Base-by-base conservation (phyloP, 305 asterid genomes). In the Fraxinus platypoda region DNA sequence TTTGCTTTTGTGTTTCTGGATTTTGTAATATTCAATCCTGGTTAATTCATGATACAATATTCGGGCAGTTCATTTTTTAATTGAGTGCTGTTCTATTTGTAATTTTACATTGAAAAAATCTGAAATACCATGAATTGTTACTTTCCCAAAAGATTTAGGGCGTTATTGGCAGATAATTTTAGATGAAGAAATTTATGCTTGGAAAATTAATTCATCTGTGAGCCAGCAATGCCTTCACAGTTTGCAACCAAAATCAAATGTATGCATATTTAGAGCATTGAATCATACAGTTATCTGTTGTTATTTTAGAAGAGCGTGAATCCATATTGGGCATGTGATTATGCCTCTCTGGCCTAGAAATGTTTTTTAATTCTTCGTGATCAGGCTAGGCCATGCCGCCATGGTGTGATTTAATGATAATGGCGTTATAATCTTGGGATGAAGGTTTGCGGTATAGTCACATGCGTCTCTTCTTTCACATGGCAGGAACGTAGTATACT, bases 401-500 rank as follows among this genome's bases (percentile, higher is more conserved):
- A 57, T 21, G 28, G 68, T 57, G 68, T 57, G 34, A 77, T 57
- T 72, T 25, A 33, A 31, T 38, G 54, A 66, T 81, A 82, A 31
- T 49, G 71, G 41, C 35, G 46, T 35, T 33, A 41, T 19, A 57
- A 19, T 72, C 35, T 49, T 15, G 6, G 35, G 75, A 59, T 78
- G 2, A 28, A 8, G 21, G 46, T 34, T 34, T 54, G 68, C 59
- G 25, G 80, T 30, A 15, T 78, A 81, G 21, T 46, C 15, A 21
- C 64, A 38, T 77, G 26, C 70, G 37, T 43, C 35, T 38, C 28
- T 8, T 77, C 76, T 78, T 81, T 74, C 74, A 62, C 13, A 84
- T 81, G 79, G 68, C 88, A 86, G 89, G 88, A 84, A 75, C 85
- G 79, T 71, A 66, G 43, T 33, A 68, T 83, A 81, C 80, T 85